These are phyloP conservation scores for Phaeosphaeriaceae sp. DNA, from an alignment of 2,329 filamentous ascomycete genomes.

Conservation along the genomic window DNA sequence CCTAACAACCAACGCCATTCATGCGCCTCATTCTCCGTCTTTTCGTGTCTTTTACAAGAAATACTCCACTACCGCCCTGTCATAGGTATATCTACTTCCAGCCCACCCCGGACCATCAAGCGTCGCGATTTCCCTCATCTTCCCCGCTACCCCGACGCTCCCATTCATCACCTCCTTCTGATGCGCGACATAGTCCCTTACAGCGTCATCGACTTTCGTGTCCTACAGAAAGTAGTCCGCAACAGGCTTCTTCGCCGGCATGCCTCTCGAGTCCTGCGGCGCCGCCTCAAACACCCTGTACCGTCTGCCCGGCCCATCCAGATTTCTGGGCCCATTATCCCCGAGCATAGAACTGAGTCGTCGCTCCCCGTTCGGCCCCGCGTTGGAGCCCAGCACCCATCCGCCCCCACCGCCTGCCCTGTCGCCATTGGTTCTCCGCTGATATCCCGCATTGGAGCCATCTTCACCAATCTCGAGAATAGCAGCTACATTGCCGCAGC, in stretches of 20 bases:
- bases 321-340: conserved; percentile 51
- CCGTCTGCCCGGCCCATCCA: conserved; percentile 78
- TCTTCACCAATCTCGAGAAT: conserved; percentile 73
- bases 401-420: conserved; percentile 54
- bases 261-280: conserved; percentile 92
- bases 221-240: conserved; percentile 87
- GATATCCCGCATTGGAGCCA: conserved; percentile 59
- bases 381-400: conserved; percentile 45
- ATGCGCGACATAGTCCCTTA: not conserved
- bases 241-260: conserved; percentile 98
- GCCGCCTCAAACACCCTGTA: conserved; percentile 97
- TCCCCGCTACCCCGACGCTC: not conserved
- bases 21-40: not conserved
- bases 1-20: too few species aligned
- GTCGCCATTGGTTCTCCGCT: conserved; percentile 71
- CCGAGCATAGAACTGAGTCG: conserved; percentile 48
- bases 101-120: too few species aligned
- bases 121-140: not conserved
- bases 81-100: too few species aligned
- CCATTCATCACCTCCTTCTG: not conserved
- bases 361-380: conserved; percentile 41
- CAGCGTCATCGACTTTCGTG: not conserved
- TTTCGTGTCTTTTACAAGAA: not conserved
- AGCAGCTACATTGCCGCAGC: conserved; percentile 8
- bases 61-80: not conserved